A percentile compares a stretch with the other conserved stretches of the same genome.
These are phyloP conservation scores for Ascobolus immersus DNA, from an alignment of 495 filamentous ascomycete species.

Conservation along the genomic window DNA sequence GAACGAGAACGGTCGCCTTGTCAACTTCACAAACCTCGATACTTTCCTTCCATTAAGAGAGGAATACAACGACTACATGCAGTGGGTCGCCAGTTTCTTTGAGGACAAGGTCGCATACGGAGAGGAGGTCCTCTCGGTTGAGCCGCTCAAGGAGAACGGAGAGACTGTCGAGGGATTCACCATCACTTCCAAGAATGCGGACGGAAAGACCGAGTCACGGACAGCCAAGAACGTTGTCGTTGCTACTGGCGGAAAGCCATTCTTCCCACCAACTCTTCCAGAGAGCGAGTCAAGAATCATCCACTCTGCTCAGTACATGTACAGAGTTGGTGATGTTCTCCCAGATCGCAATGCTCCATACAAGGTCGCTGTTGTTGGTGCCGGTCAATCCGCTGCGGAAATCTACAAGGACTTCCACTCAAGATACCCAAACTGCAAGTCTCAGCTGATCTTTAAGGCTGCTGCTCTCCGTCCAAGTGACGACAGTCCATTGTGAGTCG, in stretches of 20 bases:
- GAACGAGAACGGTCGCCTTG: constrained; percentile 46
- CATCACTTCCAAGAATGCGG: constrained; percentile 27
- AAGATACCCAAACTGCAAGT: constrained; percentile 58
- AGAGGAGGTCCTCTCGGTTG: constrained; percentile 44
- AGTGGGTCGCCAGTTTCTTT: constrained; percentile 72
- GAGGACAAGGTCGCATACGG: constrained; percentile 51
- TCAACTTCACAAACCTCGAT: constrained; percentile 68
- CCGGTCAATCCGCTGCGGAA: constrained; percentile 81
- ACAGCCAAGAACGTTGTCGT: constrained; percentile 60
- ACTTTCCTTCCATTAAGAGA: constrained; percentile 68
- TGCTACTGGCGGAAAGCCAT: constrained; percentile 58
- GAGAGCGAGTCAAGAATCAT: constrained; percentile 37
- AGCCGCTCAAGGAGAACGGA: constrained; percentile 20
- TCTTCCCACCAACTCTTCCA: constrained; percentile 43
- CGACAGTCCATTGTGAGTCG: constrained; percentile 77
- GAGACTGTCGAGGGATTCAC: constrained; percentile 26
- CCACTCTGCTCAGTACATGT: constrained; percentile 74
- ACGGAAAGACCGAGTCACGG: constrained; percentile 25
- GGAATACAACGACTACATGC: constrained; percentile 87
- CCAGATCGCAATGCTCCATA: constrained; percentile 30
- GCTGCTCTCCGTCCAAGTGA: constrained; percentile 71
- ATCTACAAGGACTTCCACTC: constrained; percentile 73
- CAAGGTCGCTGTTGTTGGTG: constrained; percentile 60
- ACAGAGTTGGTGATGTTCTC: constrained; percentile 32
- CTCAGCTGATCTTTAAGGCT: constrained; percentile 48